phyloP scores from a whole-genome alignment of 2,329 filamentous ascomycete species.

The Aureobasidium namibiae region DNA sequence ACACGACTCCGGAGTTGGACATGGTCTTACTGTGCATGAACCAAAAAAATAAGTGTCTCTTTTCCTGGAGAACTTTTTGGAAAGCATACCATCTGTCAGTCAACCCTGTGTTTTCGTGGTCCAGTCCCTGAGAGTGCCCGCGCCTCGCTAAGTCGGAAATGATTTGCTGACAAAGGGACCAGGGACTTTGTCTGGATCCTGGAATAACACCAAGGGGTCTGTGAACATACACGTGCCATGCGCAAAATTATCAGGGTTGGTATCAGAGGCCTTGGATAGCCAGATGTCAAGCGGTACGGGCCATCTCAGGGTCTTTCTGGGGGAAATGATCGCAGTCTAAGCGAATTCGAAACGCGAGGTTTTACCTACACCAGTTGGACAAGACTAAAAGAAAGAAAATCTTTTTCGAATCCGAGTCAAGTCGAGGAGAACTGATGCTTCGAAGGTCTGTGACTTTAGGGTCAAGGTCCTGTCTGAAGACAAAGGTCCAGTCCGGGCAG shows the following conservation, averaged over 20 bases:
- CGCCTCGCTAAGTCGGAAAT: neutral
- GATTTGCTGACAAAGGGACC: neutral
- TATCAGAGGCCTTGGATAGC: neutral
- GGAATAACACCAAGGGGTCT: neutral
- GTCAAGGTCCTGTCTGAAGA: neutral
- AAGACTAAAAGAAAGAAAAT: neutral
- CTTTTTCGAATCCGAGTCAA: constrained; percentile 2
- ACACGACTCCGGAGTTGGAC: neutral
- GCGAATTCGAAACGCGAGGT: neutral
- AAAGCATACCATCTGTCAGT: neutral
- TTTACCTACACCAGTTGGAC: neutral
- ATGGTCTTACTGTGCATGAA: neutral
- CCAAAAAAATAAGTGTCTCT: neutral
- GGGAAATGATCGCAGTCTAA: neutral
- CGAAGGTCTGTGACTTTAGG: neutral
- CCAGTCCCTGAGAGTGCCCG: neutral
- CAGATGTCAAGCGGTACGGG: constrained; percentile 9
- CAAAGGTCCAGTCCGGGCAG: neutral
- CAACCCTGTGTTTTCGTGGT: neutral
- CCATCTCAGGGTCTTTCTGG: constrained; percentile 10
- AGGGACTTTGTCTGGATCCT: neutral
- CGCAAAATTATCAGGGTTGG: neutral
- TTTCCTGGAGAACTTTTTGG: neutral
- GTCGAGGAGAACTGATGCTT: neutral
- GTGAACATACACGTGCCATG: constrained; percentile 7